Evolutionary conservation across 352 stramenopile species (phyloP).

Genomic region (Elongisporangium undulatum): DNA sequence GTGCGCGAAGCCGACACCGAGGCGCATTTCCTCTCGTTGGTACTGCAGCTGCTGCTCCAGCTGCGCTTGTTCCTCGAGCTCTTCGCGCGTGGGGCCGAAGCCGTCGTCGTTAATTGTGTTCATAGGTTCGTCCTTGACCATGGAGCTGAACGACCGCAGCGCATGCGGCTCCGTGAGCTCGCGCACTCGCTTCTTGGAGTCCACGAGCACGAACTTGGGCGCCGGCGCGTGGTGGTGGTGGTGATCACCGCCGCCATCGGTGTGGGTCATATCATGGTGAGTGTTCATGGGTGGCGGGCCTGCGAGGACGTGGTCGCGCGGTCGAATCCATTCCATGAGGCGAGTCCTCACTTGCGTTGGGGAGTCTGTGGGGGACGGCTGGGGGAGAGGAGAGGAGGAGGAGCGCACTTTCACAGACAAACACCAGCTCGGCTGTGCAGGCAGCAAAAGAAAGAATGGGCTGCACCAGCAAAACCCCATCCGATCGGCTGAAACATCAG

Average conservation of each 20-base stretch:
- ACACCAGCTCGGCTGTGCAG: background rate
- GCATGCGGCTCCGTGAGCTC: constrained; percentile 46
- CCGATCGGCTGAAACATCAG: background rate
- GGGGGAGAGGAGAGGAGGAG: constrained; percentile 1
- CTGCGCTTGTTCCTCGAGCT: constrained; percentile 58
- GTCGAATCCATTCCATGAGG: constrained; percentile 57
- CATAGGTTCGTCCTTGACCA: constrained; percentile 10
- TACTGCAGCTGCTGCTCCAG: constrained; percentile 70
- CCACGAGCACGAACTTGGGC: constrained; percentile 66
- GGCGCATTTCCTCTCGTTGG: constrained; percentile 80
- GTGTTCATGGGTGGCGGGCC: constrained; percentile 16
- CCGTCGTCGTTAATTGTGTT: constrained; percentile 16
- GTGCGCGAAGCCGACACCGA: constrained; percentile 45
- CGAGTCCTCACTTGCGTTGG: background rate
- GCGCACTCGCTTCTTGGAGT: constrained; percentile 68
- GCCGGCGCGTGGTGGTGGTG: constrained; percentile 11
- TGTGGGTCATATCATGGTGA: background rate
- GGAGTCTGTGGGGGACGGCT: background rate
- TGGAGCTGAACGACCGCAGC: constrained; percentile 6
- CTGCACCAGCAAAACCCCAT: background rate
- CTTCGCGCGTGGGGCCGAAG: constrained; percentile 34
- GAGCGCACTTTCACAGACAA: background rate
- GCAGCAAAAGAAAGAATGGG: background rate
- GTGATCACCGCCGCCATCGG: constrained; percentile 1
- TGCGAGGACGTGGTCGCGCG: constrained; percentile 32